A percentile compares a stretch with the other conserved stretches of the same genome.
These are phyloP conservation scores for Patellifolia procumbens DNA, from an alignment of 179 eudicot species.

Conservation along the genomic window DNA sequence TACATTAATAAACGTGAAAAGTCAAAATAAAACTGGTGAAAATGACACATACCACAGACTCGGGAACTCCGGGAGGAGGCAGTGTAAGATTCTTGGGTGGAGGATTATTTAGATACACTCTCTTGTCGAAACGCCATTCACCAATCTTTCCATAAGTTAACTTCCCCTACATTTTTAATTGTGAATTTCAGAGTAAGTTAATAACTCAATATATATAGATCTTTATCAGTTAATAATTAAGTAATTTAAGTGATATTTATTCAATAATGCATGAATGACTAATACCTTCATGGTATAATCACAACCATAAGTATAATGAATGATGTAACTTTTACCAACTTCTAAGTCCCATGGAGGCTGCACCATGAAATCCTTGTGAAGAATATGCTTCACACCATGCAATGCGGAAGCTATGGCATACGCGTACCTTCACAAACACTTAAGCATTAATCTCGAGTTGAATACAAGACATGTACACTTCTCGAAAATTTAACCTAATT, in stretches of 20 bases:
- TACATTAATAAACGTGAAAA: no score
- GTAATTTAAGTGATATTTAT: no score
- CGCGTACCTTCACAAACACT: constrained; percentile 54
- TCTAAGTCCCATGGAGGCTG: constrained; percentile 78
- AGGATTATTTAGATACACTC: constrained; percentile 53
- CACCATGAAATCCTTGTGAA: constrained; percentile 68
- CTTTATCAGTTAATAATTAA: no score
- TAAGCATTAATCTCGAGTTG: background rate
- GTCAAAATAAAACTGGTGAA: no score
- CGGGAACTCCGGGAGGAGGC: constrained; percentile 84
- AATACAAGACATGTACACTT: no score
- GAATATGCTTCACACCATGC: constrained; percentile 72
- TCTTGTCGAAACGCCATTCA: constrained; percentile 84
- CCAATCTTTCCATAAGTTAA: constrained; percentile 72
- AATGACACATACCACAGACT: constrained; percentile 66
- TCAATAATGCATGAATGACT: constrained; percentile 40
- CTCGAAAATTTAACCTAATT: no score
- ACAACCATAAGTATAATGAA: constrained; percentile 81
- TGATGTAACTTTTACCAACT: constrained; percentile 50
- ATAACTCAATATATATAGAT: background rate
- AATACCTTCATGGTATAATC: constrained; percentile 73
- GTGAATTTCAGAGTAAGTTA: background rate
- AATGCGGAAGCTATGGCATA: constrained; percentile 90
- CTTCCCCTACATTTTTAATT: constrained; percentile 64
- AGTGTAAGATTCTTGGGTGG: constrained; percentile 72